Evolutionary conservation across 2,329 filamentous ascomycete genomes (phyloP), one percentile per base, ranked within the genome.

Genomic region (Neocatenulostroma microsporum): DNA sequence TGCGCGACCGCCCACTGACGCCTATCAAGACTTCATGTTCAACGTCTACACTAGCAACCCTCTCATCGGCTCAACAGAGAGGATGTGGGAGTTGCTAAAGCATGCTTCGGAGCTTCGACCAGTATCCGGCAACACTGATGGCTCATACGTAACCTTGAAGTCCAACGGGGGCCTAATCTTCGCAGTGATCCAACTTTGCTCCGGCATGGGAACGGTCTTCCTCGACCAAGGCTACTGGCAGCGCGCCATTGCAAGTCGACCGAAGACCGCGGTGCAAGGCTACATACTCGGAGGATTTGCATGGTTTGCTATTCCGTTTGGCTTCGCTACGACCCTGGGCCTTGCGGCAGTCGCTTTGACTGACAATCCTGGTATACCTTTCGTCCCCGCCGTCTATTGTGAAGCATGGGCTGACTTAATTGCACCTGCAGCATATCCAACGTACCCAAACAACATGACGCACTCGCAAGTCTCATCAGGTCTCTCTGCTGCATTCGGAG

Each of bases 241-340:
- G 43, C 54, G 63, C 33, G 67, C 66, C 4, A 64, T 67, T 24
- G 62, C 62, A 1, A 56, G 54, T 11, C 44, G 56, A 7, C 61
- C 62, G 2, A 53, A 55, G 8, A 58, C 56, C 12, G 58, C 57
- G n/a, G 60, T 67, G 1, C 52, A 49, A 34, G 63, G 52, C 9
- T 59, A 59, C 28, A 50, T 57, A 19, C 53, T 70, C 3, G 66
- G 64, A 13, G 66, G 66, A 0, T 48, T 71, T 5, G 66, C 64
- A 3, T 70, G 66, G 61, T 69, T 69, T 40, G 67, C 63, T 4
- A 67, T 71, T 13, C 67, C 67, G 0, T 70, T 67, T 32, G 61
- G 62, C 3, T 65, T 68, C 44, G 61, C 64, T 1, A 69, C 68
- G 2, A 67, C 65, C 1, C 51, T 70, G 36, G 67, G 68, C 10